phyloP scores from a whole-genome alignment of 441 rosid genomes.

The Erodium texanum region DNA sequence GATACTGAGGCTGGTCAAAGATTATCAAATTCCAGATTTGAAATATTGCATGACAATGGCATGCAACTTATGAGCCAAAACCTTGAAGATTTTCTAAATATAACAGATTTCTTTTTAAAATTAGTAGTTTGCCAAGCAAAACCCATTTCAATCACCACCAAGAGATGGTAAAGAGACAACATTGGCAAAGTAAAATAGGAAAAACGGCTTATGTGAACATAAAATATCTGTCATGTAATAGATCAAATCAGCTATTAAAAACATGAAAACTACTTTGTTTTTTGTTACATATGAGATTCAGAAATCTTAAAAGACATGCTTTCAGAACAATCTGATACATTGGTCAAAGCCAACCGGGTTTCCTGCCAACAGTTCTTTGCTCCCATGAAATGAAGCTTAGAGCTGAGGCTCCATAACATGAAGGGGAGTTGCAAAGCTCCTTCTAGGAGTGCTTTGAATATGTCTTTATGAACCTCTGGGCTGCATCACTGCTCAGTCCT shows the following conservation, averaged over 20 bases:
- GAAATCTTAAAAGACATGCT: not conserved
- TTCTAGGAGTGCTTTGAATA: conserved; percentile 8
- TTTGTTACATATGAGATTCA: not conserved
- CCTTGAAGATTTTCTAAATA: no score
- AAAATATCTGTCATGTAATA: not conserved
- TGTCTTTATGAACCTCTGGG: conserved; percentile 36
- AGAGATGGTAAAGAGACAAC: no score
- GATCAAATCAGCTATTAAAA: not conserved
- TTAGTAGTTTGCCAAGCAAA: no score
- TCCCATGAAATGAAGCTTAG: not conserved
- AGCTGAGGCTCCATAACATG: not conserved
- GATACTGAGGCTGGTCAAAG: no score
- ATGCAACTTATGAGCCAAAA: no score
- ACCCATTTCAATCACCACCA: no score
- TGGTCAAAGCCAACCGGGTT: not conserved
- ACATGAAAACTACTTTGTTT: not conserved
- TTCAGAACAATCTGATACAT: no score
- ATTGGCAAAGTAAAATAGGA: no score
- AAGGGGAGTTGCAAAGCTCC: not conserved
- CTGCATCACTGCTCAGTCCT: conserved; percentile 55
- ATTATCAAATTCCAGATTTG: not conserved
- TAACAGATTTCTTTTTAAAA: no score
- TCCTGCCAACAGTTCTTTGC: not conserved
- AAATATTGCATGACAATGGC: no score
- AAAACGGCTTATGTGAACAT: not conserved